Conservation (phyloP, 2,329 filamentous ascomycete genomes). For the Penicillium sp. region DNA sequence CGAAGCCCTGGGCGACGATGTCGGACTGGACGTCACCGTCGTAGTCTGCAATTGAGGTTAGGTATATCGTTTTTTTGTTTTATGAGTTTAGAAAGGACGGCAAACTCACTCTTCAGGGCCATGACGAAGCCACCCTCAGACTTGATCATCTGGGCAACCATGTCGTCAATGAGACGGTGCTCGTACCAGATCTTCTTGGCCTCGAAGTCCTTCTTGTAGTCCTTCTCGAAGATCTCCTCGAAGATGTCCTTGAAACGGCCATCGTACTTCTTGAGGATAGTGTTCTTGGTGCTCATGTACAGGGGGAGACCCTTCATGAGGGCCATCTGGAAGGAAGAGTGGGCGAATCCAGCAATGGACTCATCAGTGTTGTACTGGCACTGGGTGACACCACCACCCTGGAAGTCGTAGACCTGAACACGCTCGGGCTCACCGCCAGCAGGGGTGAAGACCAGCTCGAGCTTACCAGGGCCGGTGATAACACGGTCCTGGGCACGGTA, state of each 20-base stretch:
- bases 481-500: slow-evolving; percentile 95
- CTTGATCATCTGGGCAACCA: slow-evolving; percentile 99
- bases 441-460: slow-evolving; percentile 94
- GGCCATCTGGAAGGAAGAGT: slow-evolving; percentile 95
- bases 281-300: slow-evolving; percentile 99
- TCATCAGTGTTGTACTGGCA: slow-evolving; percentile 99
- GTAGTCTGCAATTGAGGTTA: slow-evolving; percentile 67
- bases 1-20: slow-evolving; percentile 96
- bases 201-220: slow-evolving; percentile 88
- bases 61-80: not conserved
- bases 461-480: slow-evolving; percentile 77
- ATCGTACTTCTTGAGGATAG: slow-evolving; percentile 98
- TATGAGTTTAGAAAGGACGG: no score
- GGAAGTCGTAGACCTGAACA: slow-evolving; percentile 89
- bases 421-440: slow-evolving; percentile 74
- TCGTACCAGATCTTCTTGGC: slow-evolving; percentile 97
- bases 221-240: slow-evolving; percentile 88
- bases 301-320: slow-evolving; percentile 84
- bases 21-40: slow-evolving; percentile 99
- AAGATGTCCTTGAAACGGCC: slow-evolving; percentile 99
- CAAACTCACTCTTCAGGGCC: slow-evolving; percentile 86
- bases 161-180: slow-evolving; percentile 98
- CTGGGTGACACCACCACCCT: slow-evolving; percentile 82
- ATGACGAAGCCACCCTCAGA: slow-evolving; percentile 94
- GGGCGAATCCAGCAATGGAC: slow-evolving; percentile 91